Conservation (phyloP, 1,284 basidiomycete species). For the Lentinus polychrous region DNA sequence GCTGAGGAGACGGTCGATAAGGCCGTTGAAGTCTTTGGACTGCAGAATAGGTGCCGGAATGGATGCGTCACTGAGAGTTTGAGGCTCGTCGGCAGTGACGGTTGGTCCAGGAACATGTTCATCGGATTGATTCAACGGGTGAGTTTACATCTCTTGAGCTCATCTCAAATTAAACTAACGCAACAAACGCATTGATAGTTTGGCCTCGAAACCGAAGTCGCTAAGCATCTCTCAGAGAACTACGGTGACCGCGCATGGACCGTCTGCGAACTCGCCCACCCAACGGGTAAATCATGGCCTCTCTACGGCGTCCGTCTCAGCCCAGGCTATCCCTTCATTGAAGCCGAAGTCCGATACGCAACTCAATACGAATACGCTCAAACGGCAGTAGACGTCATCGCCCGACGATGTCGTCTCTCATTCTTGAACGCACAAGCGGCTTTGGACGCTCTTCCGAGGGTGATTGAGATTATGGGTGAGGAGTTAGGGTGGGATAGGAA, state of each 20-base stretch:
- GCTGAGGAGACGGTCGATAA: slow-evolving; percentile 92
- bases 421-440: slow-evolving; percentile 92
- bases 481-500: slow-evolving; percentile 75
- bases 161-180: not conserved
- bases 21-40: slow-evolving; percentile 75
- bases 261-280: slow-evolving; percentile 76
- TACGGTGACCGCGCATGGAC: slow-evolving; percentile 98
- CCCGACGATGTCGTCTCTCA: slow-evolving; percentile 83
- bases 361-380: slow-evolving; percentile 87
- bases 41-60: slow-evolving; percentile 49
- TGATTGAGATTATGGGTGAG: slow-evolving; percentile 88
- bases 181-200: slow-evolving; percentile 39
- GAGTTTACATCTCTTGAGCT: slow-evolving; percentile 21
- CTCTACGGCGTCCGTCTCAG: slow-evolving; percentile 78
- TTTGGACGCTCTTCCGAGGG: slow-evolving; percentile 76
- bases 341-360: slow-evolving; percentile 92
- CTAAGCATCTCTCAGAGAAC: slow-evolving; percentile 87
- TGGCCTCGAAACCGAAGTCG: slow-evolving; percentile 88
- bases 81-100: slow-evolving; percentile 88
- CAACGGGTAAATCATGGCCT: slow-evolving; percentile 80
- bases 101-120: slow-evolving; percentile 96
- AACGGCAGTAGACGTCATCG: slow-evolving; percentile 88
- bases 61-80: slow-evolving; percentile 80
- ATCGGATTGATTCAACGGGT: slow-evolving; percentile 91
- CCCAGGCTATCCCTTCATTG: slow-evolving; percentile 82